Base-by-base conservation (phyloP, 495 filamentous ascomycete species). In the Podospora australis region DNA sequence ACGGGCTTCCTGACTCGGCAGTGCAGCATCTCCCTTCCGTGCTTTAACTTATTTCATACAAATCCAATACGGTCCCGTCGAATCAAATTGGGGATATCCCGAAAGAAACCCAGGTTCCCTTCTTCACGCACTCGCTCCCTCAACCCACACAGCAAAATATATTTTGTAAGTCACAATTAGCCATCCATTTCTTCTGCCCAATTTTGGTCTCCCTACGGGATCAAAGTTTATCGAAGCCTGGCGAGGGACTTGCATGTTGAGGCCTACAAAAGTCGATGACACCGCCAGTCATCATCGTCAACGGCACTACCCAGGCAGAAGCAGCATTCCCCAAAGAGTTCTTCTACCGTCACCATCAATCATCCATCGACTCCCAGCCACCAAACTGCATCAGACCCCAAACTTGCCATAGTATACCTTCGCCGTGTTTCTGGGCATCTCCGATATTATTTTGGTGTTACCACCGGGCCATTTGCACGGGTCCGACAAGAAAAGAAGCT, bases 1-100 rank as follows among this genome's bases (percentile, higher is more conserved):
- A 21, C 35, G 41, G 35, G 14, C 38, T 55, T 52, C 53, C 56
- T 42, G 44, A 53, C 56, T 59, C 46, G 56, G 54, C 22, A 3
- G n/a, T 28, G 25, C 52, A 46, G 43, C 44, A 24, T 4, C 40
- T 43, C 54, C 53, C 56, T 48, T 51, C 54, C 59, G 59, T 57
- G 47, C 48, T 41, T 44, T 41, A 51, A 54, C 52, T 32, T 48
- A 56, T 57, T 46, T 55, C 49, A 48, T 43, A 62, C 56, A 50
- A 35, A 11, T 6, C 45, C 19, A 23, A 47, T 19, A 39, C 10
- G 42, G 38, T 54, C 54, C 50, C 41, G 10, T 52, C 46, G 41
- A 50, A 10, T 2, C n/a, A 34, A 19, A 45, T 36, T 43, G 38
- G 46, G 44, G 20, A 35, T 19, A 16, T 7, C 46, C 30, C 17